A percentile compares a stretch with the other conserved stretches of the same genome.
phyloP scores from a whole-genome alignment of 2,329 filamentous ascomycete genomes.

The Aciculosporium take region DNA sequence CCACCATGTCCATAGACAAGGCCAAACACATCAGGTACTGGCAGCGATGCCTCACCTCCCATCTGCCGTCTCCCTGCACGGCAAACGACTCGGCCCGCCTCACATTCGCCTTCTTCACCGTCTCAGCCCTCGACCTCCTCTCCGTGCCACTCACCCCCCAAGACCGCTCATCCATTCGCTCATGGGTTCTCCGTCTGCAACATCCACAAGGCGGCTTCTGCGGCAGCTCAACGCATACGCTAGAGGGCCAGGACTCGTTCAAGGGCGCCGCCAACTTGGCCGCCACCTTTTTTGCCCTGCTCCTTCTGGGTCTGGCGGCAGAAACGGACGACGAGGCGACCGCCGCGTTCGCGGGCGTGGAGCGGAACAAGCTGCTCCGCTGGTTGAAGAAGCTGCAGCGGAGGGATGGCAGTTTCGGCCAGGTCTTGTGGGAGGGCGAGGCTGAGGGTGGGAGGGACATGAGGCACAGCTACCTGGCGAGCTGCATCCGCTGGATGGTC shows the following conservation, averaged over 20 bases:
- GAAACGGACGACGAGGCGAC: conserved; percentile 24
- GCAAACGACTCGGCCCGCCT: conserved; percentile 83
- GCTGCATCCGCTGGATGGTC: conserved; percentile 70
- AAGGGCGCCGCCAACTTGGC: conserved; percentile 54
- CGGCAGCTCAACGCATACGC: conserved; percentile 57
- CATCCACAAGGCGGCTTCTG: conserved; percentile 79
- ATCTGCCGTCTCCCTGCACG: conserved; percentile 72
- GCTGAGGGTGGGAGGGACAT: conserved; percentile 73
- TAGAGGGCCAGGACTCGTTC: conserved; percentile 27
- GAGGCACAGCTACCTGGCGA: conserved; percentile 75
- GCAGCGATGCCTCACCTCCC: conserved; percentile 70
- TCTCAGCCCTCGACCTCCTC: conserved; percentile 74
- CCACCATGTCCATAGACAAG: conserved; percentile 33
- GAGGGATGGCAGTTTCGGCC: conserved; percentile 79
- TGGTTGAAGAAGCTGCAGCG: conserved; percentile 72
- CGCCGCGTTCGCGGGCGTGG: conserved; percentile 46
- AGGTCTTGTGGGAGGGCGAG: conserved; percentile 47
- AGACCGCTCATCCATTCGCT: conserved; percentile 33
- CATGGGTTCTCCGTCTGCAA: conserved; percentile 79
- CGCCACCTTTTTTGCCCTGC: conserved; percentile 77
- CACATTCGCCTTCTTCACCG: conserved; percentile 76
- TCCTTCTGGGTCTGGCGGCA: conserved; percentile 46
- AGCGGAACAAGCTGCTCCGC: conserved; percentile 48
- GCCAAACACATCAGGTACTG: conserved; percentile 78
- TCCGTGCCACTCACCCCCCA: conserved; percentile 38